Evolutionary conservation across 106 monocot species (phyloP).

Genomic region (Platanthera guangdongensis): DNA sequence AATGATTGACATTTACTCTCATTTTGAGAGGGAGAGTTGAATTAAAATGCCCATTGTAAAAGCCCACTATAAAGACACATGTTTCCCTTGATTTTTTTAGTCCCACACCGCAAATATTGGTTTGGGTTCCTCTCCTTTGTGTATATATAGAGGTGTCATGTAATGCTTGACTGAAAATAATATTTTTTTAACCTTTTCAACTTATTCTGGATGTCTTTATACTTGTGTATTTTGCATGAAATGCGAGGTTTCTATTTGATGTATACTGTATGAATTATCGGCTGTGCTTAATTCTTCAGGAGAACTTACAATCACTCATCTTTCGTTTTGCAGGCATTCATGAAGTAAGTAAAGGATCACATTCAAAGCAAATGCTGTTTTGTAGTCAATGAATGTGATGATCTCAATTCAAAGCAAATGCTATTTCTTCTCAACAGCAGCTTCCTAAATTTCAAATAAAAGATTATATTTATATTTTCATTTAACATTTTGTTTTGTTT

Average conservation of each 20-base stretch:
- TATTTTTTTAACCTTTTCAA: too few species aligned
- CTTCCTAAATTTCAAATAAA: background rate
- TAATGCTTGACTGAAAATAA: too few species aligned
- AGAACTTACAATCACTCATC: background rate
- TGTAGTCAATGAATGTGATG: background rate
- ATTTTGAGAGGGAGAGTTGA: too few species aligned
- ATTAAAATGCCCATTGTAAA: too few species aligned
- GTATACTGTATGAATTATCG: background rate
- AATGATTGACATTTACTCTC: too few species aligned
- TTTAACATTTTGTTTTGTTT: background rate
- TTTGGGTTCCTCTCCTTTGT: too few species aligned
- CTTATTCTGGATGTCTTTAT: background rate
- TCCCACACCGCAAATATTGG: too few species aligned
- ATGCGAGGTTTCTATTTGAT: background rate
- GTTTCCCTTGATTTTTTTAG: too few species aligned
- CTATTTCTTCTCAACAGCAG: background rate
- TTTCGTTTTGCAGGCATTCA: conserved; percentile 30
- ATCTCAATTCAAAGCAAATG: background rate
- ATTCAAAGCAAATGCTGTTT: background rate
- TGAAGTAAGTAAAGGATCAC: conserved; percentile 26
- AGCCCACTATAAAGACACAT: too few species aligned
- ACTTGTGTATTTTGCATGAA: background rate
- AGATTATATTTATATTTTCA: background rate
- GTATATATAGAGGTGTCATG: too few species aligned
- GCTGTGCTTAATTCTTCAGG: background rate